phyloP scores from a whole-genome alignment of 202 grass and related monocot genomes.

The Carex arenaria region DNA sequence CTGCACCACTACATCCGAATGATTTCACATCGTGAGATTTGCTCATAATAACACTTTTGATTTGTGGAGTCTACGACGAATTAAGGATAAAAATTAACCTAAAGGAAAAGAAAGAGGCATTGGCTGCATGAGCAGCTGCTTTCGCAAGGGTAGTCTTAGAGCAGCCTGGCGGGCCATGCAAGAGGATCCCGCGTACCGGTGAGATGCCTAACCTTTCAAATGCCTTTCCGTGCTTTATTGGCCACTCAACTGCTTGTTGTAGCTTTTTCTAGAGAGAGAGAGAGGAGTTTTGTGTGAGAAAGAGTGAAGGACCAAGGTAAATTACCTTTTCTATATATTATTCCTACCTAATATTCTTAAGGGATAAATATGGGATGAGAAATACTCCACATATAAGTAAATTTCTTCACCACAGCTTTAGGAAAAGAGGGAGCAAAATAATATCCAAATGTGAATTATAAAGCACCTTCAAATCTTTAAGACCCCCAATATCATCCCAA shows the following conservation, averaged over 20 bases:
- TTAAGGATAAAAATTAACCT: constrained; percentile 34
- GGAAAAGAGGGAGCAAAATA: constrained; percentile 7
- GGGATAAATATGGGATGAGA: not conserved
- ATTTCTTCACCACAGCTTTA: not conserved
- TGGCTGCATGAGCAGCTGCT: constrained; percentile 78
- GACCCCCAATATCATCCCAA: constrained; percentile 93
- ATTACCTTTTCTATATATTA: not conserved
- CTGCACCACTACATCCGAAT: constrained; percentile 49
- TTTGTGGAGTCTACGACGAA: not conserved
- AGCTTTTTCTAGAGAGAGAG: constrained; percentile 52
- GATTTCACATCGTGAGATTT: not conserved
- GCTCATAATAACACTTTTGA: not conserved
- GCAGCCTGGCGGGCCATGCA: constrained; percentile 86
- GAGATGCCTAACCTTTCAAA: constrained; percentile 80
- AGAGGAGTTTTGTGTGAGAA: not conserved
- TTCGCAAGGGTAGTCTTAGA: constrained; percentile 88
- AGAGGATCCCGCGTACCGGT: constrained; percentile 73
- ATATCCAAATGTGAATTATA: constrained; percentile 12
- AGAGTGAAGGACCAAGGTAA: not conserved
- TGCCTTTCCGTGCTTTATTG: constrained; percentile 68
- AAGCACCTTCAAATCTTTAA: constrained; percentile 78
- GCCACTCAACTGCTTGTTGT: constrained; percentile 85
- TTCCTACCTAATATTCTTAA: not conserved
- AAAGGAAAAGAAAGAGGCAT: constrained; percentile 93
- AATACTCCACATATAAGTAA: not conserved